Base-by-base conservation (phyloP, 2,329 filamentous ascomycete species). In the Tetracladium maxilliforme region DNA sequence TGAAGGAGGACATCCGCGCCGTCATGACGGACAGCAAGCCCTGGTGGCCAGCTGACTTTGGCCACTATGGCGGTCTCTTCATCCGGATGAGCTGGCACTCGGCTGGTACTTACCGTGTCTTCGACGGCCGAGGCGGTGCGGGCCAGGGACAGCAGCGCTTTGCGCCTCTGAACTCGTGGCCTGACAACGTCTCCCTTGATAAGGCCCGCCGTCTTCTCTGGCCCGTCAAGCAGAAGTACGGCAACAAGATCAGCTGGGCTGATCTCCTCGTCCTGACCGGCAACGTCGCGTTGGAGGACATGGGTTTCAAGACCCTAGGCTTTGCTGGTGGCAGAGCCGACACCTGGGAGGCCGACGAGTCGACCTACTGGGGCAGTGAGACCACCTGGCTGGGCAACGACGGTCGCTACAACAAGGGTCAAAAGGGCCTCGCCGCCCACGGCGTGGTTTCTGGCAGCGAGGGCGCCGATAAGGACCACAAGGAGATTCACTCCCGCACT, bases 191-290 rank as follows among this genome's bases (percentile, higher is more conserved):
- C 42, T 72, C 61, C 39, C 64, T 84, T 27, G 78, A 84, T 64
- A 84, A 84, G 65, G 78, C 77, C 16, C 77, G 78, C 29, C 76
- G 78, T 34, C 66, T 84, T 28, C 57, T 84, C 21, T 82, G 76
- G 73, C 78, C 78, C 29, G 71, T 84, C 56, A 84, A 84, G 67
- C 76, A 81, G 40, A 84, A 84, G 63, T 84, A 84, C 37, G 78
- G 78, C 47, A 70, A 70, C 61, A 81, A 79, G 59, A 77, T 84
- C 50, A 83, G 78, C 0, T 84, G 78, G 78, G 72, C 77, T 14
- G 78, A 84, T 44, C 52, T 84, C 30, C 48, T 76, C 24, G 59
- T 82, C 29, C 63, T 84, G 27, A 66, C 74, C 15, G 78, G 78
- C 36, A 83, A 83, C 45, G 76, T 83, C 10, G 76, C 78, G 23